phyloP scores from a whole-genome alignment of 1,139 yeast species.

The Suzukiozyma palmioleophila region DNA sequence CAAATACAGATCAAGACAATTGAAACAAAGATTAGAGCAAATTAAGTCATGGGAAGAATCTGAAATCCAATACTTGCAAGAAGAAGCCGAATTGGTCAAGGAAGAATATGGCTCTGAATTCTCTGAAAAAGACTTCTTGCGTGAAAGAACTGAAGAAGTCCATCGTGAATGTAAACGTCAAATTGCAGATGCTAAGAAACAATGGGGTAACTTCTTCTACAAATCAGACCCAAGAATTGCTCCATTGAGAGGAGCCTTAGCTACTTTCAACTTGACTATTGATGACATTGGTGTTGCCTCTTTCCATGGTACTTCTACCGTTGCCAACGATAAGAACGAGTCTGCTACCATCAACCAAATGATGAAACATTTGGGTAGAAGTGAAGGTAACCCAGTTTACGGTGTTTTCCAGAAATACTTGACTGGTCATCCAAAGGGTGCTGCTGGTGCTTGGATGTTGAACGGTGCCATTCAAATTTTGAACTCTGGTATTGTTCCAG shows the following conservation, averaged over 20 bases:
- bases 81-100: slow-evolving; percentile 53
- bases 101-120: slow-evolving; percentile 62
- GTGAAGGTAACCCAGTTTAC: slow-evolving; percentile 94
- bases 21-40: slow-evolving; percentile 72
- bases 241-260: slow-evolving; percentile 95
- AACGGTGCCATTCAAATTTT: slow-evolving; percentile 95
- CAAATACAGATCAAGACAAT: slow-evolving; percentile 91
- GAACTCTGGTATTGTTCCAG: slow-evolving; percentile 93
- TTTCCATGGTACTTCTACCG: slow-evolving; percentile 99
- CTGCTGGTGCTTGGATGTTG: slow-evolving; percentile 99
- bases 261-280: slow-evolving; percentile 84
- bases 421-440: slow-evolving; percentile 99
- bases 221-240: slow-evolving; percentile 90
- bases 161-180: slow-evolving; percentile 82
- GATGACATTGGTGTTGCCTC: slow-evolving; percentile 97
- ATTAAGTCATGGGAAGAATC: slow-evolving; percentile 80
- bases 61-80: slow-evolving; percentile 56
- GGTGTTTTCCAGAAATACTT: slow-evolving; percentile 99
- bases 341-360: slow-evolving; percentile 83
- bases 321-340: slow-evolving; percentile 98
- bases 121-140: slow-evolving; percentile 51
- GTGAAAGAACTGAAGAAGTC: slow-evolving; percentile 86
- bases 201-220: slow-evolving; percentile 96
- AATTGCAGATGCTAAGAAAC: slow-evolving; percentile 81
- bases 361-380: slow-evolving; percentile 94